Base-by-base conservation (phyloP, 805 yeast genomes). In the Metschnikowia lachancei region DNA sequence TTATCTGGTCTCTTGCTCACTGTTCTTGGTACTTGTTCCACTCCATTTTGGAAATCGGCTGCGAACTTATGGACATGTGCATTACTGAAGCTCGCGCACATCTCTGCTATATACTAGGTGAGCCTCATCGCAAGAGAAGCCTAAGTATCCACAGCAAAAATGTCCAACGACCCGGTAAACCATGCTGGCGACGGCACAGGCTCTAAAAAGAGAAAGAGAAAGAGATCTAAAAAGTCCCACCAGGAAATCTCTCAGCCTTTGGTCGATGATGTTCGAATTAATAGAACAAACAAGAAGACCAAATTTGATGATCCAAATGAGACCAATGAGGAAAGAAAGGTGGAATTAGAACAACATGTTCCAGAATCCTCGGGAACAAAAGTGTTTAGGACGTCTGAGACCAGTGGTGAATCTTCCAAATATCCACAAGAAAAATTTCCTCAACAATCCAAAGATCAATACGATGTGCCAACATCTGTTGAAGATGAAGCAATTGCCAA, bases 261-360 rank as follows among this genome's bases (percentile, higher is more conserved):
- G 20, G 50, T 32, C 29, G 41, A 45, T 17, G 55, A 47, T 43
- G 54, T 47, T 36, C 60, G 38, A n/a, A 47, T 39, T 39, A 41
- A 43, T 20, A 52, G 56, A 41, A 37, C 54, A 30, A 61, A 59
- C 49, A 64, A 64, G 52, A 61, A 63, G 52, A 52, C 53, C 13
- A 60, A 57, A 51, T 63, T 64, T 29, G 56, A 39, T 11, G 62
- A 58, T 10, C 36, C 18, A 8, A 50, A 50, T 28, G 33, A 48
- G 34, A 20, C 40, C 19, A 18, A 7, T 16, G 33, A 31, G 28
- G 19, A 29, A 12, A 17, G 11, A 11, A 16, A 3, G 19, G 8
- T 32, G 35, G 35, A 16, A 9, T 14, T n/a, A 12, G 19, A n/a
- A 10, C 17, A 32, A n/a, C 17, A 32, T 14, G 35, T 14, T 16